Evolutionary conservation across 331 rosid genomes (phyloP), one percentile per base, ranked within the genome.

Genomic region (Malus hybrid): DNA sequence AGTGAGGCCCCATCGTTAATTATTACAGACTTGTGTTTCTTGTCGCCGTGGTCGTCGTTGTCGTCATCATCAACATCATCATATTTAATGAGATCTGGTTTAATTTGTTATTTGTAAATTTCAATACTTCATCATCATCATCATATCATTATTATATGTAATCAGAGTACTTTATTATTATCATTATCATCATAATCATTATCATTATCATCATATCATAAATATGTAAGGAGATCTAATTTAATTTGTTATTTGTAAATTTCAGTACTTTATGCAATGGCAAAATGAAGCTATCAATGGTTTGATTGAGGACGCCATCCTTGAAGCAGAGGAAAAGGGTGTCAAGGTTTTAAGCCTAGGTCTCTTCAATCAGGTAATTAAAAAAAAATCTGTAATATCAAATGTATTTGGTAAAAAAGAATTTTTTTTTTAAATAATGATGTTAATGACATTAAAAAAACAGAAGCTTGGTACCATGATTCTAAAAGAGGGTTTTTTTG

Each of bases 331-430:
- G 54, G 24, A 44, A 22, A 85, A 78, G 55, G 88, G 94, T 11
- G 87, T 65, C 63, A 93, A 91, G 83, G 93, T 91, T 54, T 68
- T 91, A 64, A 91, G 79, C 82, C 71, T 93, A 6, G 98, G 96
- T 19, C 96, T 93, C 80, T 66, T 88, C 55, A 93, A 93, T 68
- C 96, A 93, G 93, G 98, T 50, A 50, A 50, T 50, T 15, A 50
- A 8, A 36, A 24, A 24, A 36, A 36, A 24, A 36, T 8, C 1
- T 36, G 1, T 0, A 36, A 7, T 0, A 7, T 36, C 3, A 36
- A 8, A 36, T 8, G 10, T 36, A 1, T 36, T 7, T 36, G 11
- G 3, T 36, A 2, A 36, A 36, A 24, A 24, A 24, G 24, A 24
- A 24, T 24, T 24, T 24, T 24, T 24, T 22, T 24, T 24, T 24